Percentiles rank a stretch among this genome's conserved stretches.
phyloP scores from a whole-genome alignment of 345 rosid species.

The Murraya paniculata region DNA sequence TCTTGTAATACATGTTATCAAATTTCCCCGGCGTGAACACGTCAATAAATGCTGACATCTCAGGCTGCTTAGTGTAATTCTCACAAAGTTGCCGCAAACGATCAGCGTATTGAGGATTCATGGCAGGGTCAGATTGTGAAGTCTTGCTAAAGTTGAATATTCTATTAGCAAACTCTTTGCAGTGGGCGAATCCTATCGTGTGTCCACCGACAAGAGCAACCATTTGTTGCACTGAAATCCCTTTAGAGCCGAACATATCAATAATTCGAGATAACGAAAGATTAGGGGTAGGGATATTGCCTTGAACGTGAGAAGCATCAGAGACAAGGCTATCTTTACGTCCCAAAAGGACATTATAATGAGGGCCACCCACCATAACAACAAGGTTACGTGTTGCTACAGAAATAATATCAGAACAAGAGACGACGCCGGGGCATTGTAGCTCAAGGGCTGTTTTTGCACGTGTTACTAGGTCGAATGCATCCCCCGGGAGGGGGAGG shows the following conservation, averaged over 20 bases:
- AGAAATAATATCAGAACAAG: conserved; percentile 74
- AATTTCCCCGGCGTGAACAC: conserved; percentile 52
- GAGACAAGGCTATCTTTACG: conserved; percentile 60
- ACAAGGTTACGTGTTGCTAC: conserved; percentile 58
- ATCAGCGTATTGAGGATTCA: conserved; percentile 38
- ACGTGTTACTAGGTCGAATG: conserved; percentile 53
- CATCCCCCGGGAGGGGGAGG: conserved; percentile 69
- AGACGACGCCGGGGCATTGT: conserved; percentile 57
- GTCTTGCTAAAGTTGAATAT: conserved; percentile 39
- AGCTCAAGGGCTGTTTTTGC: conserved; percentile 71
- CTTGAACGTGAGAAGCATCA: conserved; percentile 32
- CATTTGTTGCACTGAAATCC: conserved; percentile 46
- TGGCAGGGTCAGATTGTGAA: conserved; percentile 30
- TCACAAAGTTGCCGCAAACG: conserved; percentile 40
- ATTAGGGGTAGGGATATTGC: conserved; percentile 34
- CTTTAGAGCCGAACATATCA: conserved; percentile 35
- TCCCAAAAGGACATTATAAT: conserved; percentile 43
- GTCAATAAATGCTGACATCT: conserved; percentile 56
- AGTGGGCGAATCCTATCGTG: conserved; percentile 77
- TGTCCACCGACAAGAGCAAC: conserved; percentile 68
- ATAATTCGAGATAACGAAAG: conserved; percentile 40
- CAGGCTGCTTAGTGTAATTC: conserved; percentile 28
- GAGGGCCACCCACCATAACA: conserved; percentile 67
- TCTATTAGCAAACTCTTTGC: conserved; percentile 57
- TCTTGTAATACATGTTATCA: conserved; percentile 54